Conservation (phyloP, 2,329 filamentous ascomycete genomes). For the Rosellinia necatrix region DNA sequence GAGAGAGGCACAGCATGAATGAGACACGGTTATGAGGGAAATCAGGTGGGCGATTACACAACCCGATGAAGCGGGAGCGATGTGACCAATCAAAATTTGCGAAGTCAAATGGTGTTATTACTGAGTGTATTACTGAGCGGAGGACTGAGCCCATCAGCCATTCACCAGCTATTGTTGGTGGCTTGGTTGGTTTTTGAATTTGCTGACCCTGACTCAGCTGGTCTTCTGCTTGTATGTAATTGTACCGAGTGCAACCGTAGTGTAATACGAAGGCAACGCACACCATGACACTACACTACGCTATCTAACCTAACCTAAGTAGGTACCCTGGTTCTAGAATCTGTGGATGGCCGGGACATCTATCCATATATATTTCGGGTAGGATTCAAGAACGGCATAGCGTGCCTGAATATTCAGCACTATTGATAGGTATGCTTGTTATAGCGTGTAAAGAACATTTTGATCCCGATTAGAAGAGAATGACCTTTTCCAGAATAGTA, state of each 20-base stretch:
- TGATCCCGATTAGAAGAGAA: no score
- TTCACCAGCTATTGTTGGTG: conserved; percentile 9
- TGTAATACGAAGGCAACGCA: neutral
- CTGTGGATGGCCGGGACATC: neutral
- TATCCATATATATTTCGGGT: conserved; percentile 1
- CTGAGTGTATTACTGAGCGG: neutral
- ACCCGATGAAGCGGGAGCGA: neutral
- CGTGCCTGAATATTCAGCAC: neutral
- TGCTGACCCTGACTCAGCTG: conserved; percentile 22
- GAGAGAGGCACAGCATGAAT: neutral
- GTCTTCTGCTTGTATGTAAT: conserved; percentile 13
- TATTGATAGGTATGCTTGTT: no score
- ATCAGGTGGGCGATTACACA: conserved; percentile 10
- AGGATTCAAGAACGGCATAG: conserved; percentile 17
- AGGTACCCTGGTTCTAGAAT: neutral
- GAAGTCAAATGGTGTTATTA: no score
- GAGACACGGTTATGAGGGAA: neutral
- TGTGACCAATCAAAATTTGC: conserved; percentile 8
- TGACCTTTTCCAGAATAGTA: no score
- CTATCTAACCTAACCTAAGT: no score
- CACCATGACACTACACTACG: no score
- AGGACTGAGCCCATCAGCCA: neutral
- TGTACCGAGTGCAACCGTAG: conserved; percentile 21
- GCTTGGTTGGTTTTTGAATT: conserved; percentile 12
- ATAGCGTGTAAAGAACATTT: no score